A percentile compares a stretch with the other conserved stretches of the same genome.
Conservation (phyloP, 2,329 filamentous ascomycete species). For the Aspergillus aculeatinus region DNA sequence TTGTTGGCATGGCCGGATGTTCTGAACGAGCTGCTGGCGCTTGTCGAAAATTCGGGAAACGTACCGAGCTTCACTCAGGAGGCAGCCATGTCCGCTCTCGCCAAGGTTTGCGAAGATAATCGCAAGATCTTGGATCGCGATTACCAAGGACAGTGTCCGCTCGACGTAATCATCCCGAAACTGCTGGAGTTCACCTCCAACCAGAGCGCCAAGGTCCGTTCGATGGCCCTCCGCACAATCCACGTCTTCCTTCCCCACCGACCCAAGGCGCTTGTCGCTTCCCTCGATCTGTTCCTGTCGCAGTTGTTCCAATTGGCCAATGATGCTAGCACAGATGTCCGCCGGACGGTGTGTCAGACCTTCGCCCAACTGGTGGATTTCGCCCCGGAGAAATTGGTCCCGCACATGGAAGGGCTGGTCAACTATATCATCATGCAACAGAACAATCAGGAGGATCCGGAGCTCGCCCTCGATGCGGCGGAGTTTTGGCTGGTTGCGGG, state of each 20-base stretch:
- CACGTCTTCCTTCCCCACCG: constrained; percentile 89
- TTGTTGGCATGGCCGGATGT: constrained; percentile 89
- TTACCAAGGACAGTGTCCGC: constrained; percentile 81
- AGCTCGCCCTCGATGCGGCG: constrained; percentile 88
- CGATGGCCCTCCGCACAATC: constrained; percentile 76
- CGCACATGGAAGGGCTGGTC: constrained; percentile 82
- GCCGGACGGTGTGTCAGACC: constrained; percentile 87
- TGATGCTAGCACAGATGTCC: constrained; percentile 77
- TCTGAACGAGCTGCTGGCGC: constrained; percentile 74
- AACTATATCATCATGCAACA: constrained; percentile 93
- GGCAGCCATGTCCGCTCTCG: constrained; percentile 86
- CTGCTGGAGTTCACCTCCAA: constrained; percentile 83
- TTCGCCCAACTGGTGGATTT: constrained; percentile 92
- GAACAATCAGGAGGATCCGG: constrained; percentile 74
- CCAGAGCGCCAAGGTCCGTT: constrained; percentile 72
- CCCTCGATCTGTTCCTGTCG: constrained; percentile 76
- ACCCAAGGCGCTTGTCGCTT: constrained; percentile 75
- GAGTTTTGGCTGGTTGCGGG: constrained; percentile 97
- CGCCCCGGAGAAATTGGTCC: constrained; percentile 82
- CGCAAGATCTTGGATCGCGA: constrained; percentile 80
- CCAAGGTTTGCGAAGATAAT: constrained; percentile 98
- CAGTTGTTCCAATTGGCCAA: constrained; percentile 78
- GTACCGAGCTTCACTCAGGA: constrained; percentile 74
- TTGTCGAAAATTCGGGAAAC: constrained; percentile 73
- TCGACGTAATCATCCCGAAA: constrained; percentile 86